phyloP scores from a whole-genome alignment of 768 basidiomycete genomes.

The Trichaptum fuscoviolaceum region DNA sequence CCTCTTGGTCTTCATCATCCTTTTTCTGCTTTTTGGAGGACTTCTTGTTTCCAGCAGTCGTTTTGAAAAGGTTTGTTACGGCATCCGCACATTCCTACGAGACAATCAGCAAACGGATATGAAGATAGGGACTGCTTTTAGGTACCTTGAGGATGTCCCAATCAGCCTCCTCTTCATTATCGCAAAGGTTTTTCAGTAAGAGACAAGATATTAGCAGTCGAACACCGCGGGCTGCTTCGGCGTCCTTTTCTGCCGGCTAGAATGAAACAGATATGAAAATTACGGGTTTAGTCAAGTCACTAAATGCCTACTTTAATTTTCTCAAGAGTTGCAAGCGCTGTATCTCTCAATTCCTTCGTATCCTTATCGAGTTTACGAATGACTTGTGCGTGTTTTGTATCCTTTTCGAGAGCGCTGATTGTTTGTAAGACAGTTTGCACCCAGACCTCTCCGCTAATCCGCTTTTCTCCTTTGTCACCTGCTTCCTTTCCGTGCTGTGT shows the following conservation, averaged over 20 bases:
- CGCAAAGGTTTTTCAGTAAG: slow-evolving; percentile 26
- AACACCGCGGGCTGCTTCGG: neutral
- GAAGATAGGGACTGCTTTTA: slow-evolving; percentile 1
- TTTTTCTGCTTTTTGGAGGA: slow-evolving; percentile 31
- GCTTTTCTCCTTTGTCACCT: slow-evolving; percentile 47
- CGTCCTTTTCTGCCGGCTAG: neutral
- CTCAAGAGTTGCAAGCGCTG: slow-evolving; percentile 31
- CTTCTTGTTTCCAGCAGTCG: slow-evolving; percentile 33
- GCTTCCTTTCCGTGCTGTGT: neutral
- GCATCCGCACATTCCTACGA: slow-evolving; percentile 57
- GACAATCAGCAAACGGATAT: slow-evolving; percentile 4
- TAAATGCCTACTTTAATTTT: slow-evolving; percentile 22
- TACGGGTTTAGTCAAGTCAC: neutral
- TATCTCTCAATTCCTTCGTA: slow-evolving; percentile 38
- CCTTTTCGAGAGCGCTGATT: slow-evolving; percentile 52
- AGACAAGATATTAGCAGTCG: neutral
- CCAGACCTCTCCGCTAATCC: slow-evolving; percentile 77
- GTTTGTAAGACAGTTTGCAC: slow-evolving; percentile 56
- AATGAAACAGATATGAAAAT: neutral
- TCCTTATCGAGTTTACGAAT: slow-evolving; percentile 53
- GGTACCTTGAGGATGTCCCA: slow-evolving; percentile 59
- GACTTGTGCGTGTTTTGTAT: slow-evolving; percentile 59
- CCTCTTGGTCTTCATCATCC: slow-evolving; percentile 21
- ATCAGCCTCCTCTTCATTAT: slow-evolving; percentile 45
- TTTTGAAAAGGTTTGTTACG: slow-evolving; percentile 47